Percentiles rank a stretch among this genome's conserved stretches.
These are phyloP conservation scores for Gastrolobium bilobum DNA, from an alignment of 306 rosid species.

Conservation along the genomic window DNA sequence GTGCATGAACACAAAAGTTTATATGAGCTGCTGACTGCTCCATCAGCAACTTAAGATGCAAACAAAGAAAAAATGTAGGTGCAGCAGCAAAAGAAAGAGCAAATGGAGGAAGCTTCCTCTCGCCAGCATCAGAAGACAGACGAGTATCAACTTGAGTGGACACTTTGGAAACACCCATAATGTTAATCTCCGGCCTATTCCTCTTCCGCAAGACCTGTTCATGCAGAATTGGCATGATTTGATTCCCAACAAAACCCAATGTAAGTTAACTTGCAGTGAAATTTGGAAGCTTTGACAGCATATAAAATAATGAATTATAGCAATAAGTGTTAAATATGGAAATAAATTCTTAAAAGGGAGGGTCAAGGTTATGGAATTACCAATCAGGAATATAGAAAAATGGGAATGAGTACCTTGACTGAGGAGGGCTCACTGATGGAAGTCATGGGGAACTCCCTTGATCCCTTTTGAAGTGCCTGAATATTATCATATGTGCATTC, in stretches of 20 bases:
- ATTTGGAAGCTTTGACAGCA: constrained; percentile 34
- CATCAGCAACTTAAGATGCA: constrained; percentile 90
- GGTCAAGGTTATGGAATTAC: constrained; percentile 1
- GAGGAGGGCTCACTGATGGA: constrained; percentile 52
- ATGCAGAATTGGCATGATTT: constrained; percentile 45
- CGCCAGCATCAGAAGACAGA: constrained; percentile 54
- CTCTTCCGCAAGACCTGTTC: constrained; percentile 66
- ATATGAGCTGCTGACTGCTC: constrained; percentile 65
- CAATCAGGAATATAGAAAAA: constrained; percentile 19
- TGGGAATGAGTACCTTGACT: constrained; percentile 65
- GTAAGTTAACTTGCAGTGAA: constrained; percentile 24
- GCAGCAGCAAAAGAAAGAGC: constrained; percentile 87
- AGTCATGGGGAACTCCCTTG: constrained; percentile 49
- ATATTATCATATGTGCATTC: constrained; percentile 96
- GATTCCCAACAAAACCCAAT: constrained; percentile 46
- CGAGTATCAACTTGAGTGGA: constrained; percentile 56
- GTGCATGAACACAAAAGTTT: constrained; percentile 57
- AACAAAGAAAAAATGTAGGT: constrained; percentile 78
- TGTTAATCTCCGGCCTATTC: constrained; percentile 63
- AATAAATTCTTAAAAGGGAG: neutral
- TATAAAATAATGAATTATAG: constrained; percentile 22
- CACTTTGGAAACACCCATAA: constrained; percentile 67
- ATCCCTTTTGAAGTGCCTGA: constrained; percentile 75
- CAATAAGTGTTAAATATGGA: constrained; percentile 26
- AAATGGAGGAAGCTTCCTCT: constrained; percentile 72